phyloP scores from a whole-genome alignment of 495 filamentous ascomycete species.

The Hypoxylon lenormandii region DNA sequence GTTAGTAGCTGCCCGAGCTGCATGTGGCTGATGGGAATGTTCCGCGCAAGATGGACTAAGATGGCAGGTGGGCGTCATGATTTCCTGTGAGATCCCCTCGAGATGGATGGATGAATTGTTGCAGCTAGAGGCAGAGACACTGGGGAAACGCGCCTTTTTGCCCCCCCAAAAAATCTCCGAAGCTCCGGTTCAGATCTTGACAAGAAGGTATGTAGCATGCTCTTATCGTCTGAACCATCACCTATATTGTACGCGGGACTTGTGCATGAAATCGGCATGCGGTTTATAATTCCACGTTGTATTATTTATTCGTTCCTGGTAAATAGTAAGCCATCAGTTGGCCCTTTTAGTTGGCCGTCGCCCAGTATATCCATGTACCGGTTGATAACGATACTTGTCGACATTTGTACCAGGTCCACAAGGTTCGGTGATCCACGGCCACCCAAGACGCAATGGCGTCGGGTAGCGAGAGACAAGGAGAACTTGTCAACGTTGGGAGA shows the following conservation, averaged over 20 bases:
- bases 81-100: conserved; percentile 31
- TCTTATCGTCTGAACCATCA: conserved; percentile 33
- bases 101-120: conserved; percentile 11
- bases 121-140: conserved; percentile 12
- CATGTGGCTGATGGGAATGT: conserved; percentile 33
- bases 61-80: conserved; percentile 19
- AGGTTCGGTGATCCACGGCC: conserved; percentile 42
- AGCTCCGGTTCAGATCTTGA: conserved; percentile 40
- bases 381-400: conserved; percentile 35
- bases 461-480: conserved; percentile 46
- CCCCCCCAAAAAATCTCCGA: conserved; percentile 45
- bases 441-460: conserved; percentile 41
- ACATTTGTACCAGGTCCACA: conserved; percentile 25
- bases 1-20: conserved; percentile 12
- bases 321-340: conserved; percentile 38
- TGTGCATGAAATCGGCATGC: conserved; percentile 39
- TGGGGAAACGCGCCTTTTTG: conserved; percentile 34
- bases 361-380: conserved; percentile 13
- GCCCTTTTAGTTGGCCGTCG: neutral
- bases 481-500: conserved; percentile 45
- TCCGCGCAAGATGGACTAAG: conserved; percentile 22
- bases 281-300: conserved; percentile 36
- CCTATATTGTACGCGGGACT: conserved; percentile 21
- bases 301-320: conserved; percentile 30
- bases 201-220: conserved; percentile 20